Conservation (phyloP, 2,329 filamentous ascomycete genomes). For the Fusarium domesticum region DNA sequence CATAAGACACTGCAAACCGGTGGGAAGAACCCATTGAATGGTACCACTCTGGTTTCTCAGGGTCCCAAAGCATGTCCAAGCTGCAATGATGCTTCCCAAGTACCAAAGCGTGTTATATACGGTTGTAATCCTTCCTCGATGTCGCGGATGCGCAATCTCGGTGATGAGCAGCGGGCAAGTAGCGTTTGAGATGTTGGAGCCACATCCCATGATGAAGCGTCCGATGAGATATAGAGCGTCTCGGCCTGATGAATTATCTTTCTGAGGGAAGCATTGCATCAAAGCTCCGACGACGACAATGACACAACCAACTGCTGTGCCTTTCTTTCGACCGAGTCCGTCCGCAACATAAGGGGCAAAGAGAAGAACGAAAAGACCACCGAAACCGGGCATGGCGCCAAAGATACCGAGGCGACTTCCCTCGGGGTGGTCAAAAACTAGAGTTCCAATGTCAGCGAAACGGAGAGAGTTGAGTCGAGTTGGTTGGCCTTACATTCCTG, state of each 20-base stretch:
- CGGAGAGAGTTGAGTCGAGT: accelerated
- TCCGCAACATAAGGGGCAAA: slow-evolving; percentile 27
- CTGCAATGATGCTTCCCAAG: slow-evolving; percentile 22
- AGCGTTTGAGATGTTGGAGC: slow-evolving; percentile 24
- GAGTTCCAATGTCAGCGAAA: neutral
- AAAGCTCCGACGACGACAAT: slow-evolving; percentile 20
- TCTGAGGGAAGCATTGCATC: slow-evolving; percentile 23
- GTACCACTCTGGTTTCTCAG: slow-evolving; percentile 13
- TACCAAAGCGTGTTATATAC: slow-evolving; percentile 28
- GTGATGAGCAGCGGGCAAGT: slow-evolving; percentile 26
- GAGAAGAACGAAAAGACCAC: slow-evolving; percentile 24
- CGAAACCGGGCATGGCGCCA: slow-evolving; percentile 25
- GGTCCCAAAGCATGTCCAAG: slow-evolving; percentile 23
- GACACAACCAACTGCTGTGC: slow-evolving; percentile 19
- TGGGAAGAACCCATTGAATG: slow-evolving; percentile 23
- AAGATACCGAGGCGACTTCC: slow-evolving; percentile 27
- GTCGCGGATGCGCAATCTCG: slow-evolving; percentile 21
- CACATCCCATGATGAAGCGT: slow-evolving; percentile 25
- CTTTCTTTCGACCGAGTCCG: slow-evolving; percentile 22
- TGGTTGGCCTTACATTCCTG: slow-evolving; percentile 6
- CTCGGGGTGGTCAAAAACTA: slow-evolving; percentile 22
- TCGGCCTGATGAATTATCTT: slow-evolving; percentile 3
- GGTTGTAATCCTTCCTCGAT: slow-evolving; percentile 23
- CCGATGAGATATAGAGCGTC: slow-evolving; percentile 22
- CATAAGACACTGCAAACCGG: slow-evolving; percentile 22